A percentile compares a stretch with the other conserved stretches of the same genome.
Conservation (phyloP, 1,284 basidiomycete species). For the Omphalotus olearius region DNA sequence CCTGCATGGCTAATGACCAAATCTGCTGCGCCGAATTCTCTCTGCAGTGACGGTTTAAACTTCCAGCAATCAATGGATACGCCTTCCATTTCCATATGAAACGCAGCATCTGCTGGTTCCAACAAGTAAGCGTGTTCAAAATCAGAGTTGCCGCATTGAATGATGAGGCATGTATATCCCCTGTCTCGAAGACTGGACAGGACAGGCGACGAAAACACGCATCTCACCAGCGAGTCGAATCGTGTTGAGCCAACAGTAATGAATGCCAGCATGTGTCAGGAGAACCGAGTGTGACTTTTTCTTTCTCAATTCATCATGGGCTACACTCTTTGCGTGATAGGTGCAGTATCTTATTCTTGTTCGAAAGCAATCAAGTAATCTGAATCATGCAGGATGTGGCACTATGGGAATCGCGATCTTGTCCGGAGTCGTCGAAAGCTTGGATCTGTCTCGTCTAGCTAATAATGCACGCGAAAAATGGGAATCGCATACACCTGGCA, state of each 20-base stretch:
- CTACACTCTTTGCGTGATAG: constrained; percentile 60
- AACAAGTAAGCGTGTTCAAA: constrained; percentile 25
- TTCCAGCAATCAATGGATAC: constrained; percentile 62
- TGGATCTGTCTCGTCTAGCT: constrained; percentile 41
- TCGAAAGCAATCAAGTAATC: background rate
- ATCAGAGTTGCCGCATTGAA: constrained; percentile 73
- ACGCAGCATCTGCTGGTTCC: constrained; percentile 22
- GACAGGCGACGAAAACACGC: constrained; percentile 54
- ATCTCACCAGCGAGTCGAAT: constrained; percentile 73
- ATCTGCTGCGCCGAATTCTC: constrained; percentile 63
- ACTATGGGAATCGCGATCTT: constrained; percentile 98
- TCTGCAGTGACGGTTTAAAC: constrained; percentile 70
- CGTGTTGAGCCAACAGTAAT: constrained; percentile 90
- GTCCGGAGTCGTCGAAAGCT: constrained; percentile 82
- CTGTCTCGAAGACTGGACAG: constrained; percentile 47
- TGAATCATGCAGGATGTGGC: constrained; percentile 74
- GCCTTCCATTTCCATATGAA: constrained; percentile 32
- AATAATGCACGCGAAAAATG: constrained; percentile 42
- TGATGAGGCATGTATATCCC: constrained; percentile 55
- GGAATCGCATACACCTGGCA: constrained; percentile 84
- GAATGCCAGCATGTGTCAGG: constrained; percentile 55
- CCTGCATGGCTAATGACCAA: constrained; percentile 92
- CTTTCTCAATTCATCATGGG: constrained; percentile 37
- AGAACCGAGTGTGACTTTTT: constrained; percentile 3
- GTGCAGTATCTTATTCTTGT: constrained; percentile 23